Evolutionary conservation across 345 rosid species (phyloP).

Genomic region (Lepidium aucheri): DNA sequence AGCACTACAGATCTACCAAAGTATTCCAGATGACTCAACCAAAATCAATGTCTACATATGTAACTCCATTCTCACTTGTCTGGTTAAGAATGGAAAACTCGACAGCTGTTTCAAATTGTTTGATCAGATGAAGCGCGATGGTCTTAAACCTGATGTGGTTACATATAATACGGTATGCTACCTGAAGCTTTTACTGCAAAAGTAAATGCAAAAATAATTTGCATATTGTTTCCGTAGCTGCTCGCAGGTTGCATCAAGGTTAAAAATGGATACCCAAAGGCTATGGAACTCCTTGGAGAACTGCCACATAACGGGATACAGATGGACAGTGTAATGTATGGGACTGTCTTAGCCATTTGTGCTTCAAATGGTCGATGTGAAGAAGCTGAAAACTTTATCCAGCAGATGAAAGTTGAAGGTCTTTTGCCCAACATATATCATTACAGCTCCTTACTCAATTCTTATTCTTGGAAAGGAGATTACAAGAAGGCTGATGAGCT

Average conservation of each 20-base stretch:
- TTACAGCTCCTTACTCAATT: slow-evolving; percentile 82
- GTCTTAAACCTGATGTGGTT: slow-evolving; percentile 74
- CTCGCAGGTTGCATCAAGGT: slow-evolving; percentile 82
- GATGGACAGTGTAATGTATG: slow-evolving; percentile 82
- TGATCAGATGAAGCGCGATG: slow-evolving; percentile 83
- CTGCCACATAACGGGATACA: slow-evolving; percentile 42
- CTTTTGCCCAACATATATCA: slow-evolving; percentile 64
- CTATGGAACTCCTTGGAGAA: slow-evolving; percentile 65
- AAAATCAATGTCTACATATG: slow-evolving; percentile 69
- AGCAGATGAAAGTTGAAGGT: slow-evolving; percentile 78
- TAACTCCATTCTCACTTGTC: slow-evolving; percentile 73
- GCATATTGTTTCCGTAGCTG: slow-evolving; percentile 39
- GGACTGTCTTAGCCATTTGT: slow-evolving; percentile 78
- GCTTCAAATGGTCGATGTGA: slow-evolving; percentile 70
- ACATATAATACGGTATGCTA: slow-evolving; percentile 70
- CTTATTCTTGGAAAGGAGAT: slow-evolving; percentile 65
- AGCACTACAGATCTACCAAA: slow-evolving; percentile 65
- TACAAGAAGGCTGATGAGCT: slow-evolving; percentile 76
- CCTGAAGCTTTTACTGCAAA: neutral
- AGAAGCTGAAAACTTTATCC: slow-evolving; percentile 65
- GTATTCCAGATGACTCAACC: slow-evolving; percentile 51
- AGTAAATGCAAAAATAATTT: neutral
- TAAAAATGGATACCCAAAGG: slow-evolving; percentile 56
- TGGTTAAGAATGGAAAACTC: slow-evolving; percentile 65
- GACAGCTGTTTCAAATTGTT: slow-evolving; percentile 56